Evolutionary conservation across 1,139 yeast genomes (phyloP), one percentile per base, ranked within the genome.

Genomic region (Geotrichum aggregatum): DNA sequence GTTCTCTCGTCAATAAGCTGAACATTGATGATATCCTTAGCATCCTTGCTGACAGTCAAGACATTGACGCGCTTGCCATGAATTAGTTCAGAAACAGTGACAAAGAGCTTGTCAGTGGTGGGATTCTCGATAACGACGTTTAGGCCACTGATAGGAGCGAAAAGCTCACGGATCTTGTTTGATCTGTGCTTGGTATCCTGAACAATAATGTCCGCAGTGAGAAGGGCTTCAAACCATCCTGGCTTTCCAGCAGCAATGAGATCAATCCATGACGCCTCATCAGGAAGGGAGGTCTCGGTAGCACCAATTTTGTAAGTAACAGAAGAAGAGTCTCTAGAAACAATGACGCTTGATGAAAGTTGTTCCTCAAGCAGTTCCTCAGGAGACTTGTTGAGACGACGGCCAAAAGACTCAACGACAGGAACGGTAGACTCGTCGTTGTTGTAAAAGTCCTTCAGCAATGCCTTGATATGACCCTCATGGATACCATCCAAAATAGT

Each of bases 221-320:
- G 76, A 69, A 92, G 80, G 33, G 98, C 97, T 63, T 86, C 87
- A 72, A 95, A 82, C 99, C 99, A 92, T 69, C 80, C 82, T 66
- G 81, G 81, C 59, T 77, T 69, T 52, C 77, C 69, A 58, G 98
- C 98, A 55, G 96, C 96, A 64, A 92, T 76, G 55, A 84, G 74
- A 52, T 80, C 73, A 66, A 87, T 81, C 98, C 98, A 92, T 55
- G 76, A 75, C 16, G 71, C 69, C 35, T 58, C 57, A 33, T 67
- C 55, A 21, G 76, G 76, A 44, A 71, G 56, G 16, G 63, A 60
- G 22, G 66, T 53, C 24, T 59, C 62, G 44, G 59, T 59, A 21
- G 75, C 72, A 51, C 75, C 66, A 54, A 80, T 70, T 58, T 80
- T 78, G 67, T 76, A 78, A 52, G 75, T 71, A 53, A 74, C 70